Percentiles rank a stretch among this genome's conserved stretches.
These are phyloP conservation scores for Ophiostoma populinum DNA, from an alignment of 2,329 filamentous ascomycete species.

Conservation along the genomic window DNA sequence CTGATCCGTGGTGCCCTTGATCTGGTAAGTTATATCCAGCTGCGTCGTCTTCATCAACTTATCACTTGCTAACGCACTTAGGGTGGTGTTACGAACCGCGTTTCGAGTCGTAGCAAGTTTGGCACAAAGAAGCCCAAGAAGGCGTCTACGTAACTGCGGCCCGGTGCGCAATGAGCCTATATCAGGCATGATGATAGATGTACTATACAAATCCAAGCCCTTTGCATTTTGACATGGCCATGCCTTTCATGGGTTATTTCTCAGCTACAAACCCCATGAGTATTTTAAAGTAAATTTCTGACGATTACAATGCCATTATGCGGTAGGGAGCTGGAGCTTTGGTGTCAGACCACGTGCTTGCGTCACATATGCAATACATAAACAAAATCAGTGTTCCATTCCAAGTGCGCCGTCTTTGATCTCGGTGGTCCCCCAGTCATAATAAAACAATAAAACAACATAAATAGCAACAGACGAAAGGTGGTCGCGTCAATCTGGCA, in stretches of 20 bases:
- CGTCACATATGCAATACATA: too few relatives aligned
- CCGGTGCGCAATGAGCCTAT: background rate
- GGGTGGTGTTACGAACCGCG: constrained; percentile 78
- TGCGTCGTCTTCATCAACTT: background rate
- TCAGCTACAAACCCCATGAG: too few relatives aligned
- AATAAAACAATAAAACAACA: background rate
- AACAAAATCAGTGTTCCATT: background rate
- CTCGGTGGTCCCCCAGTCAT: constrained; percentile 2
- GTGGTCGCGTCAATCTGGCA: background rate
- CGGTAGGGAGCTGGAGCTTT: too few relatives aligned
- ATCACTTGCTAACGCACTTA: constrained; percentile 19
- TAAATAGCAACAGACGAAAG: background rate
- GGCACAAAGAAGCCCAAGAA: constrained; percentile 98
- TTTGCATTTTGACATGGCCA: too few relatives aligned
- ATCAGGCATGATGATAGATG: background rate
- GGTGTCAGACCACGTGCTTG: too few relatives aligned
- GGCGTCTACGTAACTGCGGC: constrained; percentile 26
- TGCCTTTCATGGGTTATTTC: too few relatives aligned
- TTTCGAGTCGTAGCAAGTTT: constrained; percentile 83
- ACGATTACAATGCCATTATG: background rate
- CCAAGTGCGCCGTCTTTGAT: constrained; percentile 7
- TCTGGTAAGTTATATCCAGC: constrained; percentile 52
- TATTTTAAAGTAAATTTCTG: background rate
- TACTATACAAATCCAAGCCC: background rate
- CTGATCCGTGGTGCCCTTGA: constrained; percentile 82